Base-by-base conservation (phyloP, 441 rosid genomes). In the Kokia cookei region DNA sequence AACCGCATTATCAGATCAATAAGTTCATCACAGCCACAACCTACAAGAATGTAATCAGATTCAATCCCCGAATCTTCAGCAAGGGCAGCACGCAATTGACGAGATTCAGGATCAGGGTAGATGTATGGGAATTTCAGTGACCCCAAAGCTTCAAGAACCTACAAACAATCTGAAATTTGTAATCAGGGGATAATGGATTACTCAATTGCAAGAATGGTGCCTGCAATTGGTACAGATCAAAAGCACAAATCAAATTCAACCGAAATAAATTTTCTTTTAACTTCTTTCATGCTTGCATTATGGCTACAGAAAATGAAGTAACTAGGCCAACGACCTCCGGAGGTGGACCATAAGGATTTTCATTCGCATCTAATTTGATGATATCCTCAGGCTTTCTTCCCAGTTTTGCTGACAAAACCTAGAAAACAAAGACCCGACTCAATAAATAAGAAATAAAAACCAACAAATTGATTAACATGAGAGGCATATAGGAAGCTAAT, bases 261-360 rank as follows among this genome's bases (percentile, higher is more conserved):
- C 37, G 59, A 27, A 51, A 43, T 19, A 54, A 42, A 27, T 53
- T 19, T 47, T 37, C 69, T 13, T 53, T 53, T 1, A 60, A 61
- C 24, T 14, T n/a, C 50, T 53, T 62, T 24, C 29, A 53, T 24
- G 61, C 35, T 47, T 15, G n/a, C 35, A 76, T 58, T 42, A 17
- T 47, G 42, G 42, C n/a, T 19, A 10, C 7, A 35, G 22, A 67
- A 47, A n/a, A 42, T 35, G 57, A 70, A 64, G 50, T n/a, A 35
- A 54, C 27, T 37, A 47, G 14, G 71, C 66, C 65, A 7, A 22
- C 2, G 32, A 80, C 94, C 86, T 90, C 89, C 96, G 99, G 97
- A 77, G 99, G 99, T 67, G 98, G 99, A 77, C 99, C 98, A 78
- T 95, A 93, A 1, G 99, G 99, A 74, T 93, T 93, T 85, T 95